phyloP scores from a whole-genome alignment of 345 rosid species.

The Hirschfeldia incana region DNA sequence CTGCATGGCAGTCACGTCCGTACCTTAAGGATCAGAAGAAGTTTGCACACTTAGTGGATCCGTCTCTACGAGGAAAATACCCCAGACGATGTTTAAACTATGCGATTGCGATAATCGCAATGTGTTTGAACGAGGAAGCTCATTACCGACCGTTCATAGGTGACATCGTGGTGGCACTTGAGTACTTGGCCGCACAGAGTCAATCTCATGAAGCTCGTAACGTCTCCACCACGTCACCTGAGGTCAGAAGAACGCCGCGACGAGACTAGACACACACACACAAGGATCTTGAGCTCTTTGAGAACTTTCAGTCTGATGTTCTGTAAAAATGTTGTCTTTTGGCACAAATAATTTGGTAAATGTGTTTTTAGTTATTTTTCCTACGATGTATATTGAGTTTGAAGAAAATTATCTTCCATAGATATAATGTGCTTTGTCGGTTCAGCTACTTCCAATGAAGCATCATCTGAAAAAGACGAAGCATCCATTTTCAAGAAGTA shows the following conservation, averaged over 20 bases:
- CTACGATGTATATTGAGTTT: constrained; percentile 33
- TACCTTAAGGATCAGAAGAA: constrained; percentile 77
- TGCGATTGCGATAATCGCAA: constrained; percentile 80
- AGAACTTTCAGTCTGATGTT: constrained; percentile 20
- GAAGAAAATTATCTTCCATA: constrained; percentile 61
- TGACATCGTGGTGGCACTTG: constrained; percentile 92
- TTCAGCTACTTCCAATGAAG: constrained; percentile 4
- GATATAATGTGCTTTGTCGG: not conserved
- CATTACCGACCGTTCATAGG: constrained; percentile 79
- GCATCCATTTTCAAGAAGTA: not conserved
- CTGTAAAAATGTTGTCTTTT: constrained; percentile 12
- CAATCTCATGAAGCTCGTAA: constrained; percentile 32
- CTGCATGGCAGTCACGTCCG: constrained; percentile 59
- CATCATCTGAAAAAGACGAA: constrained; percentile 27
- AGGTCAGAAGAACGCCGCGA: constrained; percentile 29
- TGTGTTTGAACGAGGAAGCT: constrained; percentile 97
- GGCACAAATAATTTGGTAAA: not conserved
- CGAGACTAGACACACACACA: constrained; percentile 22
- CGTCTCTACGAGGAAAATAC: constrained; percentile 61
- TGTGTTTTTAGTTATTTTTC: constrained; percentile 5
- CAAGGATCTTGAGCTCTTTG: not conserved
- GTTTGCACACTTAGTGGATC: constrained; percentile 70
- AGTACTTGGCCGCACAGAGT: constrained; percentile 63
- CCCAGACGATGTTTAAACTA: constrained; percentile 88
- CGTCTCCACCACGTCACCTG: constrained; percentile 31